Evolutionary conservation across 495 filamentous ascomycete genomes (phyloP), one percentile per base, ranked within the genome.

Genomic region (Aspergillus mulundensis): DNA sequence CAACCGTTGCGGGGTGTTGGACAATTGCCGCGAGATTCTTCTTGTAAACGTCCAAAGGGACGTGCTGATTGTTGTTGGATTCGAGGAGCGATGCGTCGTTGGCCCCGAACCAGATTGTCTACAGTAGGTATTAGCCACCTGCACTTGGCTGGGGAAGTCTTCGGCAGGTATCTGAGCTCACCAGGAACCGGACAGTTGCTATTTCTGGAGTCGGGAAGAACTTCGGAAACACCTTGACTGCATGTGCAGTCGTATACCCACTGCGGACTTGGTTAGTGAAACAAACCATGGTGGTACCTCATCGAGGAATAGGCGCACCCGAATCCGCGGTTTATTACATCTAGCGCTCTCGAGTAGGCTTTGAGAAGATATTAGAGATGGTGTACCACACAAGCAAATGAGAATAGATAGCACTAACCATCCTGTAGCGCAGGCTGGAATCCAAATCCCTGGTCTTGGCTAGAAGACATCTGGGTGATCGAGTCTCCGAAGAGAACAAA

Each of bases 401-500:
- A 28, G 18, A 19, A 2, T 38, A 12, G 49, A 23, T 14, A 20
- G 0, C 8, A 68, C 75, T 61, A 66, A 90, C 89, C 81, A 67
- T 86, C 70, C 69, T 90, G 84, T 12, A 96, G 72, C 25, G 82
- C 86, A 36, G 87, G 79, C 57, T 82, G 81, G 57, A 93, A 87
- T 8, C 78, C 85, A 67, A 90, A 91, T 23, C 85, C 87, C 52
- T 78, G 63, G 3, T 78, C 65, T 57, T 84, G 73, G 48, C 77
- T 74, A 53, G 75, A 77, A 39, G 82, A 80, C 34, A 75, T 70
- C 63, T 95, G 82, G 20, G 88, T 85, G 60, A 95, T 83, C 24
- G 87, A 91, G 65, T 95, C 90, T 25, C 90, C 90, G 62, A 95
- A 90, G 19, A 93, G 81, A 41, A 93, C 74, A 62, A 93, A 81